These are phyloP conservation scores for Peronospora tabacina DNA, from an alignment of 352 stramenopile genomes.

Conservation along the genomic window DNA sequence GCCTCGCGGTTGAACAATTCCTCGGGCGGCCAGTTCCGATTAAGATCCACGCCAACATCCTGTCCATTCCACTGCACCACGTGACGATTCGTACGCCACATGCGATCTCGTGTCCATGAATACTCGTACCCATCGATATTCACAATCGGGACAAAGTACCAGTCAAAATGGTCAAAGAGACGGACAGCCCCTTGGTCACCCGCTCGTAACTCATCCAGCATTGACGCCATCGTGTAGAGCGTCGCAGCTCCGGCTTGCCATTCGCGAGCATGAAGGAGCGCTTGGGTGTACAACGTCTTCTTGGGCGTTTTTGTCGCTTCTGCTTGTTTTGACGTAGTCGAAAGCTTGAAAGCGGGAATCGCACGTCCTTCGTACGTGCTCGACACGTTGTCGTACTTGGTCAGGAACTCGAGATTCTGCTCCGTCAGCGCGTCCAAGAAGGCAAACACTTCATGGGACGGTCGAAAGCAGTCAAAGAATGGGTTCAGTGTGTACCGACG, in stretches of 20 bases:
- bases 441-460: slow-evolving; percentile 45
- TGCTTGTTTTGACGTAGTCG: slow-evolving; percentile 14
- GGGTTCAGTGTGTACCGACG: slow-evolving; percentile 37
- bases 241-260: slow-evolving; percentile 44
- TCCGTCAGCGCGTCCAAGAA: slow-evolving; percentile 49
- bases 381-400: slow-evolving; percentile 43
- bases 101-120: slow-evolving; percentile 49
- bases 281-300: slow-evolving; percentile 55
- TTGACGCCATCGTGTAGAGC: slow-evolving; percentile 38
- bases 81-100: slow-evolving; percentile 59
- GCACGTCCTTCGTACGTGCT: slow-evolving; percentile 42
- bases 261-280: slow-evolving; percentile 54
- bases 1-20: slow-evolving; percentile 52
- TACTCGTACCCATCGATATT: slow-evolving; percentile 80
- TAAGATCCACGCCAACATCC: slow-evolving; percentile 59
- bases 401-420: slow-evolving; percentile 40
- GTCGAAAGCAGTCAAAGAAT: slow-evolving; percentile 73
- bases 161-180: slow-evolving; percentile 48
- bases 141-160: slow-evolving; percentile 74
- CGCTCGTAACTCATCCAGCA: slow-evolving; percentile 35
- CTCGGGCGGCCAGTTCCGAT: slow-evolving; percentile 57
- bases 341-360: slow-evolving; percentile 62
- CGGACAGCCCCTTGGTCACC: slow-evolving; percentile 9
- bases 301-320: neutral
- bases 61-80: slow-evolving; percentile 26